Evolutionary conservation across 345 rosid species (phyloP), one percentile per base, ranked within the genome.

Genomic region (Eucalyptus coolabah): DNA sequence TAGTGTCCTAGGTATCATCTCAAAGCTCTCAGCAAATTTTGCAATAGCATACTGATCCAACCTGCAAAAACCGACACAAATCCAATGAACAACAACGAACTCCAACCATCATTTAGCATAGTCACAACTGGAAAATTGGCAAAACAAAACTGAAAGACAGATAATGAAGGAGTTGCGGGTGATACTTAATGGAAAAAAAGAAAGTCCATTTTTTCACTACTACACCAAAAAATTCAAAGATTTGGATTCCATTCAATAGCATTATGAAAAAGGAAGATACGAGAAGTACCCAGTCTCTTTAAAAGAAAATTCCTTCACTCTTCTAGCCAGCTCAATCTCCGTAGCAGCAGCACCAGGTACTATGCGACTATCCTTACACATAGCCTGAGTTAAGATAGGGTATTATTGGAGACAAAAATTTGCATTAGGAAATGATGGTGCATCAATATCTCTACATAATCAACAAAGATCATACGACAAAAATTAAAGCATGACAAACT

Each of bases 301-400:
- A 88, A 96, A 94, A 91, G 99, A 96, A 88, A 94, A 97, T 88
- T 98, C 99, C 94, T 96, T 97, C 91, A 98, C 91, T 93, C 97
- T 96, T 92, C 95, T 96, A 90, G 99, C 99, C 91, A 98, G 92
- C 92, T 98, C 99, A 86, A 97, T 97, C 92, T 98, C 99, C 18
- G 99, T 95, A 87, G 99, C 99, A 80, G 99, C 98, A 90, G 97
- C 99, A 91, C 99, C 99, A 80, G 99, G 99, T 85, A 97, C 93
- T 8, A 93, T 94, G 86, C 99, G 98, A 89, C 99, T 96, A 89
- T 98, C 99, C 94, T 94, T 98, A 93, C 99, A 98, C 99, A 97
- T 98, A 77, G 99, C 98, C 99, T 98, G 95, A 21, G 47, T 77
- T 21, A 37, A 77, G 85, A 77, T 77, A 40, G 5, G 85, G 85